A percentile compares a stretch with the other conserved stretches of the same genome.
These are phyloP conservation scores for Alternaria postmessia DNA, from an alignment of 2,329 filamentous ascomycete genomes.

Conservation along the genomic window DNA sequence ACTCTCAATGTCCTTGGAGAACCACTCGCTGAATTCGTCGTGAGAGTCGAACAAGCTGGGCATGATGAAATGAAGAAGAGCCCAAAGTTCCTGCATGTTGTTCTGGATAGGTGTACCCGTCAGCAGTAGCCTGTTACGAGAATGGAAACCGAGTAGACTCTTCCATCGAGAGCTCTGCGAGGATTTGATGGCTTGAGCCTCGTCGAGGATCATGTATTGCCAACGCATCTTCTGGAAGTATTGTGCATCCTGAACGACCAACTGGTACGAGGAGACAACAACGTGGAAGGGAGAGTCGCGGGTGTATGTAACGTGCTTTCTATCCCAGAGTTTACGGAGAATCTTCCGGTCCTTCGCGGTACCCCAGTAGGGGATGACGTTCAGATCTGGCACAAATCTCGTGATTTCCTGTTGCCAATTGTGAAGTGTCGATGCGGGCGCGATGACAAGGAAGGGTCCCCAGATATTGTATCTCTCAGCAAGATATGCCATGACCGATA, in stretches of 20 bases:
- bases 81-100: constrained; percentile 99
- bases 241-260: constrained; percentile 93
- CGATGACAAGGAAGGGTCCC: constrained; percentile 97
- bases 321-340: constrained; percentile 97
- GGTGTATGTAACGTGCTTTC: constrained; percentile 94
- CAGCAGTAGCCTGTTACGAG: constrained; percentile 89
- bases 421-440: constrained; percentile 93
- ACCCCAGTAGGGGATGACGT: constrained; percentile 97
- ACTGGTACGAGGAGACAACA: constrained; percentile 93
- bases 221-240: constrained; percentile 99
- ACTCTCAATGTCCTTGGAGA: constrained; percentile 95
- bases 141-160: constrained; percentile 90
- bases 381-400: constrained; percentile 92
- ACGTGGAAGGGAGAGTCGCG: constrained; percentile 96
- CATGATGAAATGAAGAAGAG: constrained; percentile 98
- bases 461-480: constrained; percentile 98
- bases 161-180: constrained; percentile 98
- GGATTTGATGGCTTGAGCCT: constrained; percentile 98
- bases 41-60: constrained; percentile 96
- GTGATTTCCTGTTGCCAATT: constrained; percentile 99
- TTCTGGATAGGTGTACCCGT: constrained; percentile 99
- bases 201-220: constrained; percentile 99
- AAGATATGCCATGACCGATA: constrained; percentile 98
- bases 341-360: constrained; percentile 93
- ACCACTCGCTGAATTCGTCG: constrained; percentile 93